phyloP scores from a whole-genome alignment of 2,329 filamentous ascomycete genomes.

The Cladosporium austrohemisphaericum region DNA sequence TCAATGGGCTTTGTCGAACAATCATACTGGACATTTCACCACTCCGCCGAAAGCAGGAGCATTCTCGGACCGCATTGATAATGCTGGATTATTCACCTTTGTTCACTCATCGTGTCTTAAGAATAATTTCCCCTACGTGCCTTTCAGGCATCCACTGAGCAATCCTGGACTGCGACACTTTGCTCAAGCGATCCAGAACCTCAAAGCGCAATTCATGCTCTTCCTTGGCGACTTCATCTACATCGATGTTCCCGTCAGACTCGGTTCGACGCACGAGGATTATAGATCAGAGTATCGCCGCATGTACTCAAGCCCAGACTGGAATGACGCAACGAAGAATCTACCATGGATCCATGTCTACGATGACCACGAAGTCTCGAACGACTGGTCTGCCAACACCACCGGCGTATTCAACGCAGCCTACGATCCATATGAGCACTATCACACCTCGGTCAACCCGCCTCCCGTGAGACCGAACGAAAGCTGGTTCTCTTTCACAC shows the following conservation, averaged over 20 bases:
- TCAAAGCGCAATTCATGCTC: slow-evolving; percentile 70
- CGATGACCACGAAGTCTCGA: slow-evolving; percentile 93
- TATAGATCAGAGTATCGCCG: slow-evolving; percentile 92
- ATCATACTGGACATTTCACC: slow-evolving; percentile 76
- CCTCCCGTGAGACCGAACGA: slow-evolving; percentile 58
- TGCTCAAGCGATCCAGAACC: slow-evolving; percentile 64
- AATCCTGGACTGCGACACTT: slow-evolving; percentile 78
- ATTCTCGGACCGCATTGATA: slow-evolving; percentile 49
- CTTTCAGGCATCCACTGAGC: slow-evolving; percentile 74
- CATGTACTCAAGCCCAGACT: slow-evolving; percentile 93
- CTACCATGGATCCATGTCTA: slow-evolving; percentile 97
- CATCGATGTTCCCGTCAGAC: slow-evolving; percentile 77
- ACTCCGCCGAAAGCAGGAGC: slow-evolving; percentile 69
- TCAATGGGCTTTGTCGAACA: slow-evolving; percentile 81
- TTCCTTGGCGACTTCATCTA: slow-evolving; percentile 86
- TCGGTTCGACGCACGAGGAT: slow-evolving; percentile 67
- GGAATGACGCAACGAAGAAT: slow-evolving; percentile 68
- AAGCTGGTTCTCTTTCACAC: slow-evolving; percentile 84
- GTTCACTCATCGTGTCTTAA: slow-evolving; percentile 91
- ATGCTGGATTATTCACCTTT: slow-evolving; percentile 76
- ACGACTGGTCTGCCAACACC: slow-evolving; percentile 83
- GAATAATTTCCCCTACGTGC: slow-evolving; percentile 82
- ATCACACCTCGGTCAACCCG: slow-evolving; percentile 82
- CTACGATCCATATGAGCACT: slow-evolving; percentile 79
- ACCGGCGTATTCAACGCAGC: slow-evolving; percentile 77